phyloP scores from a whole-genome alignment of 2,329 filamentous ascomycete genomes.

The Ophiognomonia clavigignenti-juglandacearum region DNA sequence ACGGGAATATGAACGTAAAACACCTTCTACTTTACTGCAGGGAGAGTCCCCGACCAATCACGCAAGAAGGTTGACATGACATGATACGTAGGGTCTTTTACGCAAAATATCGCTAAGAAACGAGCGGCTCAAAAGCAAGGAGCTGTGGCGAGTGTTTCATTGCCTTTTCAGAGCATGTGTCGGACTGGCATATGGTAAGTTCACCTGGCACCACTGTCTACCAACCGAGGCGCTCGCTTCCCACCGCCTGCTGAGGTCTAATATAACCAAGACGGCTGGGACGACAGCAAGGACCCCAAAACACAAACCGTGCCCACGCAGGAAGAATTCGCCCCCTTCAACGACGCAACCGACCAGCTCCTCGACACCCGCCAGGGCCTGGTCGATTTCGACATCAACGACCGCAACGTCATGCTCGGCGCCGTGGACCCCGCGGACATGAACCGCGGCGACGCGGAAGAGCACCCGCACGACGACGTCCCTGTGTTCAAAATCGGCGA shows the following conservation, averaged over 20 bases:
- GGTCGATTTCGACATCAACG: conserved; percentile 7
- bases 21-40: not conserved
- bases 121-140: not conserved
- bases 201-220: not conserved
- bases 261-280: not conserved
- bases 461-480: not conserved
- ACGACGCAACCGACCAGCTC: not conserved
- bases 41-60: not conserved
- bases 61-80: not conserved
- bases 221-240: not conserved
- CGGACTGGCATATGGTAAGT: not conserved
- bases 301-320: not conserved
- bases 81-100: not conserved
- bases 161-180: conserved; percentile 10
- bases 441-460: not conserved
- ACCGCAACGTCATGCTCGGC: conserved; percentile 7
- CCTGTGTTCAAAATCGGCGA: conserved; percentile 4
- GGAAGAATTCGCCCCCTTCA: conserved; percentile 1
- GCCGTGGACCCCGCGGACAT: not conserved
- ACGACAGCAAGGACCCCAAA: not conserved
- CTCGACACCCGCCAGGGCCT: not conserved
- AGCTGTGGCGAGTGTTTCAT: not conserved
- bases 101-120: not conserved
- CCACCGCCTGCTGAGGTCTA: not conserved
- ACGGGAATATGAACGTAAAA: conserved; percentile 1